Conservation (phyloP, 1,139 yeast genomes). For the Sugiyamaella grinbergsii region DNA sequence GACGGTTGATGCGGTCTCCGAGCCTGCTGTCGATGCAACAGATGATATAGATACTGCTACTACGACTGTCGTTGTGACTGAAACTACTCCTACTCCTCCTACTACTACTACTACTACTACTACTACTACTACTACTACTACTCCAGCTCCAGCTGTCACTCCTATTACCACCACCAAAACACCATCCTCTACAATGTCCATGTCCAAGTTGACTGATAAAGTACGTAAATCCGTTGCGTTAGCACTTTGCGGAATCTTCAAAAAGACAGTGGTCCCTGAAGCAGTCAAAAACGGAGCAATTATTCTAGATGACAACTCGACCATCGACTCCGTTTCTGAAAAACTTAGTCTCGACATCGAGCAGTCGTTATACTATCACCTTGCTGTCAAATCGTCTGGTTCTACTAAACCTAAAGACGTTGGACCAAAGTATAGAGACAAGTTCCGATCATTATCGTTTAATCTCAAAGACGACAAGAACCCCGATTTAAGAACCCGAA, state of each 20-base stretch:
- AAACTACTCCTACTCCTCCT: background rate
- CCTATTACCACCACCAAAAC: background rate
- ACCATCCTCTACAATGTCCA: background rate
- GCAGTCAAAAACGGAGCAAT: slow-evolving; percentile 40
- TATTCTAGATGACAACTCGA: slow-evolving; percentile 43
- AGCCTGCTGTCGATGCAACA: background rate
- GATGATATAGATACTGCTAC: background rate
- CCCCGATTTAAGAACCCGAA: slow-evolving; percentile 49
- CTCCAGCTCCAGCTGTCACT: background rate
- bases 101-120: background rate
- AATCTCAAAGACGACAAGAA: slow-evolving; percentile 59
- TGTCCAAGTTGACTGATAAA: slow-evolving; percentile 35
- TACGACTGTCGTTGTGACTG: background rate
- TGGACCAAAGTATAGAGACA: slow-evolving; percentile 54
- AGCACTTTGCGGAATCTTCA: slow-evolving; percentile 45
- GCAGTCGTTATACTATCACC: slow-evolving; percentile 45
- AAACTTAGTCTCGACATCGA: slow-evolving; percentile 47
- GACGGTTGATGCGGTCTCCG: background rate
- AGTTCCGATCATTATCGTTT: slow-evolving; percentile 55
- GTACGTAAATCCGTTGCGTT: slow-evolving; percentile 49
- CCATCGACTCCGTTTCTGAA: slow-evolving; percentile 45
- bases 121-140: background rate
- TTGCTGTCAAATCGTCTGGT: slow-evolving; percentile 36
- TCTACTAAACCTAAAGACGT: slow-evolving; percentile 35
- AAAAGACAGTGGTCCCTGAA: slow-evolving; percentile 49